These are phyloP conservation scores for Gossypium bickii DNA, from an alignment of 345 rosid species.

Conservation along the genomic window DNA sequence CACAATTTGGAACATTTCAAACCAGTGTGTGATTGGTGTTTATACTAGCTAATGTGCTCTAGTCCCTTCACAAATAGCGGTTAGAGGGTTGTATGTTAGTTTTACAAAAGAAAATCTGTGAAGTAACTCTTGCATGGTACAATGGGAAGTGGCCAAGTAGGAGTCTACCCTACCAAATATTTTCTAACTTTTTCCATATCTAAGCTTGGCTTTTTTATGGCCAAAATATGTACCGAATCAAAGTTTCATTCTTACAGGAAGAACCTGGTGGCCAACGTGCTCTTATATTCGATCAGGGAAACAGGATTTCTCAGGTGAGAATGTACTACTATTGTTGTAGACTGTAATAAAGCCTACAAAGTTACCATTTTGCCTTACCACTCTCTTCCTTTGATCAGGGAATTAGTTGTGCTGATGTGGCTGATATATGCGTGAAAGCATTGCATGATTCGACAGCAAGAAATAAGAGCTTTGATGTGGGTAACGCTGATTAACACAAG, in stretches of 20 bases:
- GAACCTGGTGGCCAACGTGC: conserved; percentile 98
- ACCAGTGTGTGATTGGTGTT: neutral
- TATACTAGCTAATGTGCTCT: neutral
- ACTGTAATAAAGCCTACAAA: neutral
- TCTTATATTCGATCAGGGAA: conserved; percentile 92
- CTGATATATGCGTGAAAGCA: conserved; percentile 89
- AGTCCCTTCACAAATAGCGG: too few species aligned
- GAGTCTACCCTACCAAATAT: conserved; percentile 1
- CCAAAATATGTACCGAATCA: neutral
- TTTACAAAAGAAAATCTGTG: neutral
- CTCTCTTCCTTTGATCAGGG: conserved; percentile 40
- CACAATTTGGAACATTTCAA: neutral
- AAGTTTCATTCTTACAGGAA: conserved; percentile 47
- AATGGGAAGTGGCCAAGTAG: neutral
- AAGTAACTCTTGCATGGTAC: neutral
- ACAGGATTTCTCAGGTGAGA: conserved; percentile 80
- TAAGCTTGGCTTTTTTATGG: neutral
- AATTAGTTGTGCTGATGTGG: conserved; percentile 89
- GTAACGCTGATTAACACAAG: conserved; percentile 22
- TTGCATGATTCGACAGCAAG: conserved; percentile 89
- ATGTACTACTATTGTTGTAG: neutral
- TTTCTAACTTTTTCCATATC: neutral
- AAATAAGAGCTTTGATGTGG: conserved; percentile 91
- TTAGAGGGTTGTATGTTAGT: neutral
- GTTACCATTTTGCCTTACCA: neutral